phyloP scores from a whole-genome alignment of 768 basidiomycete genomes.

The Lentinula boryana region DNA sequence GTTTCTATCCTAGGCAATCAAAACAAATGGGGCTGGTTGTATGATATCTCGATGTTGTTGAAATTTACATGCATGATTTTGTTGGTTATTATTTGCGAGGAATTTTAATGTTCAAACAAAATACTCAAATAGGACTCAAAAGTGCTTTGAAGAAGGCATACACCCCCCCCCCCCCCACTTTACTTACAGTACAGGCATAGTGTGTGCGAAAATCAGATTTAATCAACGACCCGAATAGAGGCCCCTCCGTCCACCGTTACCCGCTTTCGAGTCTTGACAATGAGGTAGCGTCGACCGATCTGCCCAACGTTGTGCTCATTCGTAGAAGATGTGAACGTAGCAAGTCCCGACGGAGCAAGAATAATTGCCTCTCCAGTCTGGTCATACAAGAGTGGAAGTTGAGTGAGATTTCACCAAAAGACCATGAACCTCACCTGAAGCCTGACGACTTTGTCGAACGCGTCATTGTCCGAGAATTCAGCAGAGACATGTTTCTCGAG shows the following conservation, averaged over 20 bases:
- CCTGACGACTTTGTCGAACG: conserved; percentile 60
- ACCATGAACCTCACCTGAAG: conserved; percentile 41
- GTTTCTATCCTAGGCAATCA: not conserved
- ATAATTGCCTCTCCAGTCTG: conserved; percentile 72
- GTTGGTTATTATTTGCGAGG: no score
- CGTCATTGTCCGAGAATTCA: conserved; percentile 50
- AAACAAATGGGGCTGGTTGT: not conserved
- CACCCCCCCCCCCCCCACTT: no score
- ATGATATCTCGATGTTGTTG: not conserved
- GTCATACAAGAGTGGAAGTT: not conserved
- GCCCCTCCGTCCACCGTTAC: conserved; percentile 63
- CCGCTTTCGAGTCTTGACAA: conserved; percentile 56
- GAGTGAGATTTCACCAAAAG: not conserved
- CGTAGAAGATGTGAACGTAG: conserved; percentile 25
- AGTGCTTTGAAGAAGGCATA: no score
- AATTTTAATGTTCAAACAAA: no score
- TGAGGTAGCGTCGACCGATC: conserved; percentile 52
- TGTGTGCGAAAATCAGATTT: not conserved
- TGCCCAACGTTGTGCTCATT: conserved; percentile 26
- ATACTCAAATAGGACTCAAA: no score
- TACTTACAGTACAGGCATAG: no score
- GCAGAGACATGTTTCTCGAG: conserved; percentile 62
- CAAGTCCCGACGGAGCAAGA: conserved; percentile 59
- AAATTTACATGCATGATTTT: no score
- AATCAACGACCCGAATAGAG: conserved; percentile 34